Base-by-base conservation (phyloP, 75 land plant genomes). In the Larix kaempferi region DNA sequence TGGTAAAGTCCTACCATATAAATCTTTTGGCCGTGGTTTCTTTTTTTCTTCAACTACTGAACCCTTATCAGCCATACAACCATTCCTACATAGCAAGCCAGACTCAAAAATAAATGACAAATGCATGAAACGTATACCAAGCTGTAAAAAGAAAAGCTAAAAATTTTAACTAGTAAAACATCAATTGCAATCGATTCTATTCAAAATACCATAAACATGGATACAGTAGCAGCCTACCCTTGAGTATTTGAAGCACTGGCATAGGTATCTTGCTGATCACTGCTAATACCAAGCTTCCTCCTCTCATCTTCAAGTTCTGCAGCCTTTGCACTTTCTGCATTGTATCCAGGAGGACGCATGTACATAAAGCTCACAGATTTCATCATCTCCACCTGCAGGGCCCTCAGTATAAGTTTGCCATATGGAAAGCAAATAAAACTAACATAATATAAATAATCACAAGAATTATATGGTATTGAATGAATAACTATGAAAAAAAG, bases 351-450 rank as follows among this genome's bases (percentile, higher is more conserved):
- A 23, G 99, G 99, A 3, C 98, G 86, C 57, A 92, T 90, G 78
- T 97, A 97, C 99, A 97, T 94, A 65, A 97, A 96, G 29, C 99
- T 92, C 80, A 96, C 94, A 4, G 99, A 98, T 78, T 92, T 82
- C 91, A 94, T 94, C 66, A 83, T 84, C 84, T 96, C 99, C 66
- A 93, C 75, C 98, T 93, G 79, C 76, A 82, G 7, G 23, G 10
- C 5, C 39, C 69, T 35, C 21, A 65, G 21, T 65, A 29, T 21
- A 65, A 35, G 17, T 65, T 65, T 65, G 27, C 3, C 39, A 13
- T 35, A 65, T 56, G 23, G 12, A 61, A 39, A 33, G 12, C 19
- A 76, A 74, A 54, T 35, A 63, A 62, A 76, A 58, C 23, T 33
- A 44, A 61, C 39, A 67, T 1, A 56, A 78, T 6, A 60, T 71